These are phyloP conservation scores for Naegleria fowleri DNA, from an alignment of 208 protist species.

Conservation along the genomic window DNA sequence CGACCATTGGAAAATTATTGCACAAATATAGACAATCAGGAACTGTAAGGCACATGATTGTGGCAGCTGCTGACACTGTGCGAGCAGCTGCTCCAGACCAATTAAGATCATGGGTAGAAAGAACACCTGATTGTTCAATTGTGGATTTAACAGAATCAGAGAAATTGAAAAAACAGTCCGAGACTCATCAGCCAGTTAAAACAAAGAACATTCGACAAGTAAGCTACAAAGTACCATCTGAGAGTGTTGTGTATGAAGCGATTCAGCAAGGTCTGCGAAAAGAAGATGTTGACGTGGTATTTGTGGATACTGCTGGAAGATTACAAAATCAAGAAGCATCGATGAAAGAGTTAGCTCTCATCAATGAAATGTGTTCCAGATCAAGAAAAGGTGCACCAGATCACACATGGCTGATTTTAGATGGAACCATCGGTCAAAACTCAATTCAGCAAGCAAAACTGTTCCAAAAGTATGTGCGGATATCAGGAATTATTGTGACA, in stretches of 20 bases:
- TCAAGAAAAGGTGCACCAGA: constrained; percentile 16
- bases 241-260: neutral
- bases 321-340: neutral
- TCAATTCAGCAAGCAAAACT: constrained; percentile 8
- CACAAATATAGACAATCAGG: neutral
- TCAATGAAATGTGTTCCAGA: neutral
- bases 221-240: neutral
- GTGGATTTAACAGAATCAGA: neutral
- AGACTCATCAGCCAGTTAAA: neutral
- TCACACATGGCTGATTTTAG: constrained; percentile 1
- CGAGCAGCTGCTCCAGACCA: constrained; percentile 5
- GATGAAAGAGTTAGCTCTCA: neutral
- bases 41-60: neutral
- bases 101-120: constrained; percentile 6
- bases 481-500: constrained; percentile 16
- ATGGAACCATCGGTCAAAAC: constrained; percentile 25
- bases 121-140: neutral
- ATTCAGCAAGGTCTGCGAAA: neutral
- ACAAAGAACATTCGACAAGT: constrained; percentile 7
- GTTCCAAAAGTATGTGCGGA: neutral
- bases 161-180: neutral
- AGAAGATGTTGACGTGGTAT: neutral
- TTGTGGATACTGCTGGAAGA: constrained; percentile 26
- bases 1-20: constrained; percentile 9
- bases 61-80: neutral